Evolutionary conservation across 495 filamentous ascomycete genomes (phyloP).

Genomic region (Acidiella bohemica): DNA sequence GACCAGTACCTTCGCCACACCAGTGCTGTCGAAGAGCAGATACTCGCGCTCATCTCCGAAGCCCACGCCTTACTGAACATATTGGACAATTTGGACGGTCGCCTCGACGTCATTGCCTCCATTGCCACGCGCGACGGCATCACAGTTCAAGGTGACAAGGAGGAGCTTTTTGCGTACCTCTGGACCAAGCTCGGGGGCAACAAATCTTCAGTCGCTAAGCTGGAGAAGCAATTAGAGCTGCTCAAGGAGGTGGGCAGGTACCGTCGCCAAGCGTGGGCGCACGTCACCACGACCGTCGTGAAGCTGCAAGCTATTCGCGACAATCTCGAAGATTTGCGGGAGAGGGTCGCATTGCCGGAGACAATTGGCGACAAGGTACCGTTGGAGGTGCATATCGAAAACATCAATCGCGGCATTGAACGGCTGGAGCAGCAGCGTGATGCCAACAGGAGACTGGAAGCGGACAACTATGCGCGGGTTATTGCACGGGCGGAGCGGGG

Average conservation of each 20-base stretch:
- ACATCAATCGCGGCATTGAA: conserved; percentile 52
- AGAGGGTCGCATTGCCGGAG: conserved; percentile 48
- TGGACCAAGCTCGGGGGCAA: conserved; percentile 64
- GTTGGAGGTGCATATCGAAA: conserved; percentile 54
- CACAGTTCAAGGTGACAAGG: conserved; percentile 35
- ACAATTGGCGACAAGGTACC: conserved; percentile 41
- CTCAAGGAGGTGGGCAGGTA: conserved; percentile 45
- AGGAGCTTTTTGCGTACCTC: conserved; percentile 48
- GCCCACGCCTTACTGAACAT: conserved; percentile 46
- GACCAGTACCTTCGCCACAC: conserved; percentile 51
- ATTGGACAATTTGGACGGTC: conserved; percentile 47
- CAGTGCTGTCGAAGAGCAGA: conserved; percentile 48
- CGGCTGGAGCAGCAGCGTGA: conserved; percentile 45
- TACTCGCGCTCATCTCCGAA: conserved; percentile 47
- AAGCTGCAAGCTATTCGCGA: conserved; percentile 53
- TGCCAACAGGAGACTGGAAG: conserved; percentile 42
- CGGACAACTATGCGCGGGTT: conserved; percentile 40
- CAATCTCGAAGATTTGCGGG: conserved; percentile 52
- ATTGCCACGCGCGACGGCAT: conserved; percentile 44
- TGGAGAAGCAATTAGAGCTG: conserved; percentile 43
- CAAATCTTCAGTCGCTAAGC: conserved; percentile 37
- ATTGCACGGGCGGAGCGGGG: conserved; percentile 29
- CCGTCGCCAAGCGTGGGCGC: conserved; percentile 43
- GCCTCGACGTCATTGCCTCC: conserved; percentile 48
- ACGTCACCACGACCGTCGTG: conserved; percentile 45